Evolutionary conservation across 2,329 filamentous ascomycete genomes (phyloP).

Genomic region (Xylariomycetidae sp.): DNA sequence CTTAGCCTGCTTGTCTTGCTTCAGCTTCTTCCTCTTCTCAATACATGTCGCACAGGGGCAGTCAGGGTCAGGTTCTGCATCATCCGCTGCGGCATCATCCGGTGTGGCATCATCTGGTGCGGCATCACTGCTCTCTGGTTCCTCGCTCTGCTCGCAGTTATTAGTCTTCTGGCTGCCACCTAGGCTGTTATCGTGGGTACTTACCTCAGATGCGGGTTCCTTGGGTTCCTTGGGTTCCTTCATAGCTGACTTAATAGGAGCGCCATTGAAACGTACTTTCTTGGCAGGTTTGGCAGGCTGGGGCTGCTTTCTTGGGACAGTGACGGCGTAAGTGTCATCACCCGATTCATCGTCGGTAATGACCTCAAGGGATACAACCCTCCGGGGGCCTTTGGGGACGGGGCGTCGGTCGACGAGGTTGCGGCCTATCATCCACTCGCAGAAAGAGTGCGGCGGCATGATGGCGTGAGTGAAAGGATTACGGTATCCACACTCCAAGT

Average conservation of each 20-base stretch:
- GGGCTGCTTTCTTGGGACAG: slow-evolving; percentile 37
- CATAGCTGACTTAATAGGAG: slow-evolving; percentile 29
- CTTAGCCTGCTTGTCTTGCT: slow-evolving; percentile 21
- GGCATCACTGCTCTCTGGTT: slow-evolving; percentile 12
- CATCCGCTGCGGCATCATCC: slow-evolving; percentile 11
- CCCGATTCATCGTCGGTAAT: slow-evolving; percentile 47
- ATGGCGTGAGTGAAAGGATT: background rate
- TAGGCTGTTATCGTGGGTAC: no score
- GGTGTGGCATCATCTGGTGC: slow-evolving; percentile 10
- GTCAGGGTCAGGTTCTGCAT: slow-evolving; percentile 26
- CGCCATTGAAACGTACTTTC: slow-evolving; percentile 12
- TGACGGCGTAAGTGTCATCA: slow-evolving; percentile 41
- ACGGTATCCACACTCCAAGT: no score
- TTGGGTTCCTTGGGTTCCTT: background rate
- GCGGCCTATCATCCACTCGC: slow-evolving; percentile 35
- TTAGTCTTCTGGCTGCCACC: no score
- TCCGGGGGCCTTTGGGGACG: slow-evolving; percentile 2
- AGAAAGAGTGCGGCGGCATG: slow-evolving; percentile 34
- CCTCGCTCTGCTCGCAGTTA: no score
- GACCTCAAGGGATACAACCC: slow-evolving; percentile 32
- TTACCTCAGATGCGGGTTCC: slow-evolving; percentile 12
- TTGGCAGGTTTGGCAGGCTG: slow-evolving; percentile 2
- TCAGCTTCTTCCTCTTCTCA: slow-evolving; percentile 19
- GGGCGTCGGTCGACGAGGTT: no score
- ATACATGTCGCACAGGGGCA: slow-evolving; percentile 30